Conservation (phyloP, 148 eudicot genomes). For the Cornus suecica region DNA sequence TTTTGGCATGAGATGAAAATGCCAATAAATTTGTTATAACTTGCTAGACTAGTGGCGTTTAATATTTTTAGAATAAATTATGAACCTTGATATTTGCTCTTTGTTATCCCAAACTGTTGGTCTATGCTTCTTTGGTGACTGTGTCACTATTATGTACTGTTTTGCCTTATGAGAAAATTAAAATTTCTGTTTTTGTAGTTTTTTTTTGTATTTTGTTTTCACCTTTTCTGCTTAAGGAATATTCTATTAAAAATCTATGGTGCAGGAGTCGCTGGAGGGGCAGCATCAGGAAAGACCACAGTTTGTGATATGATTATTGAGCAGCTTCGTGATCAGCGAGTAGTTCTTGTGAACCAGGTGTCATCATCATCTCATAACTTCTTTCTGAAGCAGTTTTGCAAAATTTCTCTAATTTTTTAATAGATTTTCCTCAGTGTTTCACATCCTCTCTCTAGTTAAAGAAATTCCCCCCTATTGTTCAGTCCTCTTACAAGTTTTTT, state of each 20-base stretch:
- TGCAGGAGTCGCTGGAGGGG: slow-evolving; percentile 99
- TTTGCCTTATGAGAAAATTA: neutral
- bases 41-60: neutral
- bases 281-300: slow-evolving; percentile 96
- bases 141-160: neutral
- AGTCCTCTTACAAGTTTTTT: neutral
- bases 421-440: neutral
- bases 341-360: slow-evolving; percentile 97
- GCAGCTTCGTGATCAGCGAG: slow-evolving; percentile 99
- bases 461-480: neutral
- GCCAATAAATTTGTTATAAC: no score
- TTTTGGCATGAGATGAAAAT: neutral
- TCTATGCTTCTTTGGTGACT: neutral
- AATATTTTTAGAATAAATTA: neutral
- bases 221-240: neutral
- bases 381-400: neutral
- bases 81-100: neutral
- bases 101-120: neutral
- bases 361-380: neutral
- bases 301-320: slow-evolving; percentile 99
- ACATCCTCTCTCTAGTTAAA: neutral
- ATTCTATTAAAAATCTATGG: slow-evolving; percentile 11
- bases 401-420: neutral
- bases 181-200: slow-evolving; percentile 17
- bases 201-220: neutral